These are phyloP conservation scores for Porphyrellus cyaneotinctus DNA, from an alignment of 768 basidiomycete genomes.

Conservation along the genomic window DNA sequence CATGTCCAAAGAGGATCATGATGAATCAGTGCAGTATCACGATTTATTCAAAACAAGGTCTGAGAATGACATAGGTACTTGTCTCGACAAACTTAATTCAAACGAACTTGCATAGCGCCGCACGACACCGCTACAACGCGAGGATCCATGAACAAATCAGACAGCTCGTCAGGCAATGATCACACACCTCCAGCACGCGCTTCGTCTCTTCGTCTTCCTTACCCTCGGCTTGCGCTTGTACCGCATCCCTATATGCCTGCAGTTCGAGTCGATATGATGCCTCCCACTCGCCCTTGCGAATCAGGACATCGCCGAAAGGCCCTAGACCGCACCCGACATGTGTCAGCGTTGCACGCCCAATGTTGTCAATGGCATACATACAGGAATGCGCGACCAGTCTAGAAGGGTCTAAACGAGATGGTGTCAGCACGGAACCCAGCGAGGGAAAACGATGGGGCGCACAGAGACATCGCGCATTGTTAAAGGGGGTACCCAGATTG, in stretches of 20 bases:
- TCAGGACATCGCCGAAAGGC: slow-evolving; percentile 8
- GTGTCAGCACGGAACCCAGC: not conserved
- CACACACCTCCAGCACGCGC: slow-evolving; percentile 1
- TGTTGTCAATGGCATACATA: slow-evolving; percentile 4
- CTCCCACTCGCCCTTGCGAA: slow-evolving; percentile 22
- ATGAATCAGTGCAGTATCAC: not conserved
- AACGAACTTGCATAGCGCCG: slow-evolving; percentile 1
- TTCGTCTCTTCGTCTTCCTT: not conserved
- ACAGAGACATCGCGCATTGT: slow-evolving; percentile 25
- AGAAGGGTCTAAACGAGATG: slow-evolving; percentile 1
- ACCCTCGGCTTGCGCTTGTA: not conserved
- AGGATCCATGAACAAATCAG: not conserved
- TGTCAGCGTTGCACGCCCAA: not conserved
- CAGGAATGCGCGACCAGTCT: not conserved
- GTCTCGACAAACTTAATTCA: slow-evolving; percentile 21
- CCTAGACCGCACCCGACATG: slow-evolving; percentile 11
- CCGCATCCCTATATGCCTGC: not conserved
- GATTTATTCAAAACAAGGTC: not conserved
- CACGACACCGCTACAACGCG: slow-evolving; percentile 5
- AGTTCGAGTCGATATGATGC: slow-evolving; percentile 3
- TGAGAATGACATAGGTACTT: slow-evolving; percentile 8
- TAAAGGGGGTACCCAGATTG: slow-evolving; percentile 19
- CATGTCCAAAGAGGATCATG: not conserved
- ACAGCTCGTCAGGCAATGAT: not conserved
- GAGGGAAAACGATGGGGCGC: not conserved